Evolutionary conservation across 1,284 basidiomycete genomes (phyloP), one percentile per base, ranked within the genome.

Genomic region (Ceratobasidium sp.): DNA sequence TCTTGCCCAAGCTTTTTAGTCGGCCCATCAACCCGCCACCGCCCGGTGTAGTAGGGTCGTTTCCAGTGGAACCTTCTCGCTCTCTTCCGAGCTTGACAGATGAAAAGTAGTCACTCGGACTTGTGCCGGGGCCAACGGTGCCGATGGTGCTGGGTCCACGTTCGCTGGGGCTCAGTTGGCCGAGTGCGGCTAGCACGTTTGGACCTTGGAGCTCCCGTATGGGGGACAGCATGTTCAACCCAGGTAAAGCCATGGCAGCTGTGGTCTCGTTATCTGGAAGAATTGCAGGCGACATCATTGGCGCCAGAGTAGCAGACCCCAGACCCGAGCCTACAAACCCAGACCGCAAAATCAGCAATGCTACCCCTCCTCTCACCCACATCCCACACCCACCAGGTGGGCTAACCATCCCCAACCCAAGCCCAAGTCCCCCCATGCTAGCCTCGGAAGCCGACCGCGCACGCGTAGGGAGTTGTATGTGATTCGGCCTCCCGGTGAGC

Each of bases 1-100:
- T 84, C 78, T 87, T 89, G 8, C 91, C 92, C 73, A 94, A 87
- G 73, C 82, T 89, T 80, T 89, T 92, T 75, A 95, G 81, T 72
- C 89, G 85, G 2, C 92, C 91, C 86, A 94, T 94, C 60, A 94
- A 82, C 3, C 88, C 86, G 44, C 86, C 82, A 18, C 81, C 82
- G 18, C 81, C 40, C 2, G 38, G 38, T 9, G 38, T 60, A n/a
- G 38, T 18, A 5, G 48, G 44, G 4, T 46, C 7, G 4, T 46
- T 4, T 25, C 28, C 6, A 51, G 58, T 42, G 12, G 36, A 38
- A 40, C 12, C 42, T 14, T 73, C 62, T 42, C 40, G 56, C 1
- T 58, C 63, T 33, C 51, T 66, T 9, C 62, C 53, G 16, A 40
- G 25, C 30, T 61, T 66, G 33, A 42, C 36, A 12, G 67, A 59